Evolutionary conservation across 2,329 filamentous ascomycete species (phyloP), one percentile per base, ranked within the genome.

Genomic region (Colletotrichum salicis): DNA sequence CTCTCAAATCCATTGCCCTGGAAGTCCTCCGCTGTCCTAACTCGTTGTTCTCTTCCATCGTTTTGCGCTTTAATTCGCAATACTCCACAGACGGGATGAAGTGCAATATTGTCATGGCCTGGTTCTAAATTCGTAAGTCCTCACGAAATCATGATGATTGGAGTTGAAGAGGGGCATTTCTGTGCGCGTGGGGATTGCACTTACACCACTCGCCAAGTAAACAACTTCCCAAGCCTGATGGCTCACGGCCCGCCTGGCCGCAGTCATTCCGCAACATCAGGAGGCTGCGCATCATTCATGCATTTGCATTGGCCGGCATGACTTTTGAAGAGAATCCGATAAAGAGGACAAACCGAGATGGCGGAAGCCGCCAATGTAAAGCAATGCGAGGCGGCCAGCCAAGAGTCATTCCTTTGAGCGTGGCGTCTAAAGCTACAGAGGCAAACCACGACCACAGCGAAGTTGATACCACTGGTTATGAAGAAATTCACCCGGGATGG

Each of bases 1-100:
- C 8, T 48, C 41, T 37, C 11, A 0, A 15, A 10, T n/a, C 19
- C 41, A 10, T 48, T 48, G 19, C 41, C 19, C 41, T 48, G 41
- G 3, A 1, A n/a, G 19, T 19, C 7, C 2, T 10, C 19, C 19
- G 3, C 3, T 4, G 19, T 7, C 19, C 4, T 4, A n/a, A 0
- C 3, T 48, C 41, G 1, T 11, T 48, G 6, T 48, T 48, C 19
- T n/a, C 11, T 7, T 48, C 15, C 41, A 0, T 48, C 41, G 3
- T n/a, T 19, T 4, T 4, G 7, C 41, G 41, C 19, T 48, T 15
- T 13, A 7, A 3, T 13, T 29, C 5, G 4, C 5, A 41, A 2
- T 48, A n/a, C 41, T 48, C 19, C 15, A 4, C 6, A 48, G 7
- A 48, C 33, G 33, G 11, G 6, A 29, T 35, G 15, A 2, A 48